Evolutionary conservation across 805 yeast genomes (phyloP), one percentile per base, ranked within the genome.

Genomic region (Candida andamanensis): DNA sequence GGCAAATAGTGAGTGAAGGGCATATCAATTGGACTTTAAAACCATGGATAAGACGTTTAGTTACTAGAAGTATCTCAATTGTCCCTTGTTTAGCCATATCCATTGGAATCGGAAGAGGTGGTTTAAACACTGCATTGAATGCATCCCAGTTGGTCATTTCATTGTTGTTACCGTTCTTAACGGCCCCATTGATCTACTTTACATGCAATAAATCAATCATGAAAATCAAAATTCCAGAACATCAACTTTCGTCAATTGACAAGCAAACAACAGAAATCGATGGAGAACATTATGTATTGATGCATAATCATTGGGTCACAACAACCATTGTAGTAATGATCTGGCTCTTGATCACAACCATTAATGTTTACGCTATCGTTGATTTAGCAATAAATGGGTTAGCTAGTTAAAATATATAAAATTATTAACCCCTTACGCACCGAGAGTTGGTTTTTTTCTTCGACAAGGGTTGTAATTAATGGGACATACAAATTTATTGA

Each of bases 1-100:
- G 96, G 7, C 95, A 89, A 56, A 78, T 89, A 45, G 95, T 89
- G 2, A 75, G 86, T 44, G 97, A 89, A 54, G 97, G 97, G 1
- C 90, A 85, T 49, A 63, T 89, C 24, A 72, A 78, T 32, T 87
- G 96, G 95, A 76, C 72, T 2, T 43, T 85, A 25, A 70, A 67
- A 39, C 96, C 96, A 3, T 80, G 95, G 84, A 48, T 80, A 30
- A 71, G 96, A 51, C 67, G 96, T 42, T 50, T 89, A 7, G 66
- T 78, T 8, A 89, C 96, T 0, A 71, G 97, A 49, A 58, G 74
- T 5, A 79, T 89, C 26, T 78, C 95, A 1, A 80, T 89, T 20
- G 53, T 85, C 11, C 97, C 97, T 8, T 84, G 95, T 52, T 56
- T 89, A 30, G 67, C 72, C 11, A 80, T 87, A 40, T 82, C 85